Evolutionary conservation across 371 early-diverging fungal genomes (phyloP).

Genomic region (Zopfochytrium polystomum): DNA sequence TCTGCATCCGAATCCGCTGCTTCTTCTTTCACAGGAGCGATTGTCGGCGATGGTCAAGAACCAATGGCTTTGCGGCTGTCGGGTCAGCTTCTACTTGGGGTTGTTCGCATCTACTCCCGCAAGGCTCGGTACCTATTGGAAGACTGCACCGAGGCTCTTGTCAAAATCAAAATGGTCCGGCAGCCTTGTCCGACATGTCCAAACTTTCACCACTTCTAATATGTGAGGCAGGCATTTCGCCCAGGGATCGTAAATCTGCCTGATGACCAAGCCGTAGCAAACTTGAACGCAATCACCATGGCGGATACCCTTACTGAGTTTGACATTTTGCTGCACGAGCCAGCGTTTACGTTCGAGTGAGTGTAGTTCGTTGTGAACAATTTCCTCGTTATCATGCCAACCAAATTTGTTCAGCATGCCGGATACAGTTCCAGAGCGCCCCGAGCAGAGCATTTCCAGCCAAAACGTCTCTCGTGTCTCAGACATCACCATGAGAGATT

Average conservation of each 20-base stretch:
- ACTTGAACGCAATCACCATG: constrained; percentile 79
- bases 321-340: constrained; percentile 82
- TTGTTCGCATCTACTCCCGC: constrained; percentile 92
- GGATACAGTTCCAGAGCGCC: background rate
- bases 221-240: constrained; percentile 65
- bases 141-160: constrained; percentile 94
- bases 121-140: constrained; percentile 95
- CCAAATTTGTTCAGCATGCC: background rate
- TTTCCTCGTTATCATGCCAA: background rate
- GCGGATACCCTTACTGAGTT: constrained; percentile 84
- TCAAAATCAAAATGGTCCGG: constrained; percentile 86
- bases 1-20: background rate
- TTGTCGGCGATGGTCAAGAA: constrained; percentile 69
- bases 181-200: background rate
- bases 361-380: background rate
- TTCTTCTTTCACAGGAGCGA: constrained; percentile 58
- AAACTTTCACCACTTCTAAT: no score
- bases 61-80: constrained; percentile 92
- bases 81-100: constrained; percentile 95
- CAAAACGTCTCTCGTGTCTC: constrained; percentile 21
- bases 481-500: constrained; percentile 38
- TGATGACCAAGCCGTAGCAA: constrained; percentile 69
- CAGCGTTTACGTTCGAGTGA: constrained; percentile 54
- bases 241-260: constrained; percentile 86
- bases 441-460: background rate